Conservation (phyloP, 176 grass and related monocot genomes). For the Bromus sterilis region DNA sequence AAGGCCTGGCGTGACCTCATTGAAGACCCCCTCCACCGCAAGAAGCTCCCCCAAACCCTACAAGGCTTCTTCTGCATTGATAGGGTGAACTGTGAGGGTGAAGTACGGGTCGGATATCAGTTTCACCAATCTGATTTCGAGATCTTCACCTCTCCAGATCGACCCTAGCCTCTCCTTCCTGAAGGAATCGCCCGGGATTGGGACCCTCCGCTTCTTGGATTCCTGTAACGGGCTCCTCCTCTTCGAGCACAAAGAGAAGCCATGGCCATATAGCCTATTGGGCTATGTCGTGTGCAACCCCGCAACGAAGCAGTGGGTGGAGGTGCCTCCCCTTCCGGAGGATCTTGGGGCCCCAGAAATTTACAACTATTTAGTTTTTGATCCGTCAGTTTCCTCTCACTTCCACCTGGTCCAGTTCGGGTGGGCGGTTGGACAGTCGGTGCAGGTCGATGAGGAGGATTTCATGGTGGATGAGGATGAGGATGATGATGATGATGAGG, state of each 20-base stretch:
- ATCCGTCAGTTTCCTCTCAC: not conserved
- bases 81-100: not conserved
- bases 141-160: not conserved
- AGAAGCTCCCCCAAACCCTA: constrained; percentile 2
- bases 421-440: too few relatives aligned
- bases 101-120: not conserved
- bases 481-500: too few relatives aligned
- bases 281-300: not conserved
- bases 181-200: not conserved
- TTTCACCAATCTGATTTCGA: not conserved
- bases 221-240: constrained; percentile 11
- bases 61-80: not conserved
- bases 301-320: too few relatives aligned
- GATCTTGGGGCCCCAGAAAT: not conserved
- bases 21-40: not conserved
- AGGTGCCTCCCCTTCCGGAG: not conserved
- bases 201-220: not conserved
- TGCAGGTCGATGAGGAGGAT: too few relatives aligned
- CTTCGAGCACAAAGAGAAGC: not conserved
- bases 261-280: too few relatives aligned
- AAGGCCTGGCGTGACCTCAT: not conserved
- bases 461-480: too few relatives aligned
- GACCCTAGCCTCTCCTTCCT: not conserved
- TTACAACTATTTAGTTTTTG: not conserved
- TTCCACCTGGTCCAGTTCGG: not conserved